Base-by-base conservation (phyloP, 2,329 filamentous ascomycete species). In the Emmonsiellopsis sp. region DNA sequence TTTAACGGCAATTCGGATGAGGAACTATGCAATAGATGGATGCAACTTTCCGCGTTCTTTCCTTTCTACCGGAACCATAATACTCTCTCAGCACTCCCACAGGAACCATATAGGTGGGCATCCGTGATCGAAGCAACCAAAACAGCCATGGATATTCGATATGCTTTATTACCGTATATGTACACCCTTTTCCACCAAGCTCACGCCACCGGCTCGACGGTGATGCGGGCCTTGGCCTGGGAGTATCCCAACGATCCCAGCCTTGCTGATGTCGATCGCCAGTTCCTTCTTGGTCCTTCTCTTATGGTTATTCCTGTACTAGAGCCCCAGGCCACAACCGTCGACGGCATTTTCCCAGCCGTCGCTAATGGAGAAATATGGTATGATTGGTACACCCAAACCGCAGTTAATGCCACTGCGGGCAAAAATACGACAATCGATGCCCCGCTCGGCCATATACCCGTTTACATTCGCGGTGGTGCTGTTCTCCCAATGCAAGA, bases 61-160 rank as follows among this genome's bases (percentile, higher is more conserved):
- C 84, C 85, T 6, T 88, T 89, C 70, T 88, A 88, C 70, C 77
- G 86, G 31, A 89, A 89, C 68, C 86, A 91, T 73, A 89, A 89
- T 62, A 72, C 72, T 3, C 70, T 86, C 1, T 77, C 75, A 0
- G 78, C 82, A 9, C 75, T 75, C 49, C 65, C 78, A 0, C 87
- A 91, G 63, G 87, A 91, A 67, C 84, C 86, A 0, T 91, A 87
- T 62, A 64, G 77, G 13, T 90, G 86, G 86, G 72, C 72, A 2
- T 78, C 77, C 1, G 86, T 89, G 1, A 77, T 78, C 2, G 77
- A 82, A 4, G 84, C 86, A 0, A 76, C 79, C n/a, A 80, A 78
- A 57, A 72, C 68, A 0, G 86, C 85, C 1, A 89, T 89, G 80
- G 68, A 74, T 4, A 84, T 88, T 57, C 81, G 87, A 27, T 90